Percentiles rank a stretch among this genome's conserved stretches.
These are phyloP conservation scores for Knufia petricola DNA, from an alignment of 2,329 filamentous ascomycete species.

Conservation along the genomic window DNA sequence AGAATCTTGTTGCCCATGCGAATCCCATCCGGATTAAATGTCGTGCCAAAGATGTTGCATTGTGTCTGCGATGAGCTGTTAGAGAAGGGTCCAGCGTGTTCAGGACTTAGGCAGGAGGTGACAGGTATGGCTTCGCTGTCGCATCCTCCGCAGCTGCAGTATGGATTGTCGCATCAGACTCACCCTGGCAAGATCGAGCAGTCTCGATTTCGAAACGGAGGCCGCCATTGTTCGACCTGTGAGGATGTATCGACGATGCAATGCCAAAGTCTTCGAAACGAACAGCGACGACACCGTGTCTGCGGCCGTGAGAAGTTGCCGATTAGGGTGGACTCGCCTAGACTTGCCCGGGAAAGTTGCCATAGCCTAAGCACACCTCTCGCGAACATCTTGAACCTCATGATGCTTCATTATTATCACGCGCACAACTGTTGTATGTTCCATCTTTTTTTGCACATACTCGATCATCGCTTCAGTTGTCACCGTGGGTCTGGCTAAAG, in stretches of 20 bases:
- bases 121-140: too few species aligned
- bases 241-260: background rate
- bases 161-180: background rate
- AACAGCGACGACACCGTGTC: background rate
- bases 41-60: slow-evolving; percentile 85
- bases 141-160: background rate
- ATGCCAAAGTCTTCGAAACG: background rate
- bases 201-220: slow-evolving; percentile 13
- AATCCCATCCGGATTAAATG: slow-evolving; percentile 73
- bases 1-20: slow-evolving; percentile 88
- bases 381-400: too few species aligned
- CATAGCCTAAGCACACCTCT: too few species aligned
- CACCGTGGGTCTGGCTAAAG: too few species aligned
- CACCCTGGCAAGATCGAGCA: slow-evolving; percentile 21
- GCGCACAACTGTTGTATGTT: too few species aligned
- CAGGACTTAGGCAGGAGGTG: too few species aligned
- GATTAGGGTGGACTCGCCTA: background rate
- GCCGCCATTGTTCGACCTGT: slow-evolving; percentile 3
- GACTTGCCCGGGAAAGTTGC: too few species aligned
- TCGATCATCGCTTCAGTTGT: too few species aligned
- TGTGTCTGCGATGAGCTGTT: slow-evolving; percentile 50
- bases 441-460: too few species aligned
- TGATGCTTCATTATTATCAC: too few species aligned
- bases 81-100: slow-evolving; percentile 10
- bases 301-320: background rate